Conservation (phyloP, 192 early-diverging fungal genomes). For the Irineochytrium annulatum region DNA sequence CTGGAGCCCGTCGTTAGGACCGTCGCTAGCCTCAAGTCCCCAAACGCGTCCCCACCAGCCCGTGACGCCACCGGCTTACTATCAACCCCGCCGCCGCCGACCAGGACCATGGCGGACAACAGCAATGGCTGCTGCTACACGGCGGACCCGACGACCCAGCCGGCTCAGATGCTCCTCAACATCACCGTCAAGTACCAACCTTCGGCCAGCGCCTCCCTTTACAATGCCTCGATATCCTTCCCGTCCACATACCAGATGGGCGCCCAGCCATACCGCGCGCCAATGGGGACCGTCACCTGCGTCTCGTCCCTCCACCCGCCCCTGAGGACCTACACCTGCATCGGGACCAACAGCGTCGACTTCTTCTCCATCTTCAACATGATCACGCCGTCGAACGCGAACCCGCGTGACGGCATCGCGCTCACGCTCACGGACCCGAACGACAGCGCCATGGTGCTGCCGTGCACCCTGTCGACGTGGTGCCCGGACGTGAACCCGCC, state of each 20-base stretch:
- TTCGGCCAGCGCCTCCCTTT: not conserved
- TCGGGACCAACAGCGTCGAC: not conserved
- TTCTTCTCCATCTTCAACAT: slow-evolving; percentile 17
- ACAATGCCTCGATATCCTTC: slow-evolving; percentile 3
- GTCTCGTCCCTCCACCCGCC: not conserved
- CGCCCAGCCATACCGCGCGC: slow-evolving; percentile 16
- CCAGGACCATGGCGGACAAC: too few species aligned
- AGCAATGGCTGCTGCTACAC: too few species aligned
- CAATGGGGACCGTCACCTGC: slow-evolving; percentile 15
- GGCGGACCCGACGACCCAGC: not conserved
- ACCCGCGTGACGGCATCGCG: not conserved
- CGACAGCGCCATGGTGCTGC: not conserved
- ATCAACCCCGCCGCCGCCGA: too few species aligned
- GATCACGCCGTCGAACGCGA: not conserved
- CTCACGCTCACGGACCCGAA: too few species aligned
- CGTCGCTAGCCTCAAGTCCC: too few species aligned
- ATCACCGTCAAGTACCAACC: not conserved
- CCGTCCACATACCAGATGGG: slow-evolving; percentile 14
- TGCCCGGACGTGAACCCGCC: not conserved
- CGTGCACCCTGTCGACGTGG: not conserved
- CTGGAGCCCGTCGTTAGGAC: too few species aligned
- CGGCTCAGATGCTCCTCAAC: not conserved
- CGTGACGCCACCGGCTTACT: too few species aligned
- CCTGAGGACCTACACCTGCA: slow-evolving; percentile 3
- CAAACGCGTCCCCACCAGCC: too few species aligned